Base-by-base conservation (phyloP, 306 rosid genomes). In the Nissolia schottii region DNA sequence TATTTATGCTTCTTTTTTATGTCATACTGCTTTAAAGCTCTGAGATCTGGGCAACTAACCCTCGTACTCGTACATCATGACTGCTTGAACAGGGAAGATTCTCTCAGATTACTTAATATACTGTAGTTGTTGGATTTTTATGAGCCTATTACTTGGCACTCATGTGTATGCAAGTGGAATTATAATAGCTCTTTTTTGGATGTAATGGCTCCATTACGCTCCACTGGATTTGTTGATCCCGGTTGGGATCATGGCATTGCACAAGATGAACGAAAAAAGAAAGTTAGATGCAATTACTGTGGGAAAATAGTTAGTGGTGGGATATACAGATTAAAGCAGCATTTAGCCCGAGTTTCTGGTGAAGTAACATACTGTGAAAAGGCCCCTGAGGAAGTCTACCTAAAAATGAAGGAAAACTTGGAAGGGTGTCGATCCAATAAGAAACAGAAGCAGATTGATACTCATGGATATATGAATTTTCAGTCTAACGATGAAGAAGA, bases 241-340 rank as follows among this genome's bases (percentile, higher is more conserved):
- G 98, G 98, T 40, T 94, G 98, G 98, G 97, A 94, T 74, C 97
- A 94, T 80, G 98, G 97, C 11, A 58, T 76, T 73, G 95, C 98
- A 64, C 97, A 91, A 80, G 98, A 94, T 77, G 98, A 87, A 86
- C 87, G 87, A 76, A 94, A 94, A 85, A 94, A 91, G 93, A 94
- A 91, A 79, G 98, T 94, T 63, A 89, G 89, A 70, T 94, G 98
- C 85, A 94, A 94, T 79, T 94, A 91, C 83, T 91, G 98, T 69
- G 98, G 98, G 19, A 94, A 94, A 86, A 35, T 94, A 72, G 98
- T 94, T 48, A 94, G 98, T 58, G 98, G 98, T 70, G 98, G 98
- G 48, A 91, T 91, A 75, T 94, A 91, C 84, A 85, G 97, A 81
- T 82, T 94, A 72, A 94, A 94, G 84, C 98, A 94, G 87, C 98